Evolutionary conservation across 2,329 filamentous ascomycete genomes (phyloP).

Genomic region (Paraphaeosphaeria minitans): DNA sequence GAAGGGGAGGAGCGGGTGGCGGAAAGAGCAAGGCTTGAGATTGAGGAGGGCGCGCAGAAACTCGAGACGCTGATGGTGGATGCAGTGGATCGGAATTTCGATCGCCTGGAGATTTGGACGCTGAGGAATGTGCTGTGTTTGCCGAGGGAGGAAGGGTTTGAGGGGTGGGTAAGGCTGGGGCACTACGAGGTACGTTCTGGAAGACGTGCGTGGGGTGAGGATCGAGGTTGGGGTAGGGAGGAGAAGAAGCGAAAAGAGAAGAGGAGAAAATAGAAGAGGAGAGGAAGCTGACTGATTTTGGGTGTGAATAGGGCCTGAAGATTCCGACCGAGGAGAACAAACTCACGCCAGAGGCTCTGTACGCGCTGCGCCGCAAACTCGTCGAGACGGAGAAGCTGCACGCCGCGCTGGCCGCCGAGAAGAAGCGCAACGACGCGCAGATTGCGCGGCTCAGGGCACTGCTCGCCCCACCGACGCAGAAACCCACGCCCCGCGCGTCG

Average conservation of each 20-base stretch:
- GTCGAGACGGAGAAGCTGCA: conserved; percentile 81
- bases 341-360: conserved; percentile 71
- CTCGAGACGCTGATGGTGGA: conserved; percentile 57
- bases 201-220: no score
- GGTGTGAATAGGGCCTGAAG: conserved; percentile 28
- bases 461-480: conserved; percentile 41
- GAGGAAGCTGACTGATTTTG: conserved; percentile 6
- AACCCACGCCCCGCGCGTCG: conserved; percentile 27
- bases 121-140: conserved; percentile 72
- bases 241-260: no score
- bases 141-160: conserved; percentile 57
- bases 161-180: conserved; percentile 76
- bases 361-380: conserved; percentile 72
- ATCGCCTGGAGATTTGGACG: conserved; percentile 73
- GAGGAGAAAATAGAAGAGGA: no score
- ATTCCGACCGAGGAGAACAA: conserved; percentile 35
- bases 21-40: conserved; percentile 65
- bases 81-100: conserved; percentile 57
- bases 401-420: conserved; percentile 70
- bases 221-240: not conserved
- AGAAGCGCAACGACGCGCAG: conserved; percentile 72
- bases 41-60: conserved; percentile 74
- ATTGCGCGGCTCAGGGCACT: conserved; percentile 68
- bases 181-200: conserved; percentile 74
- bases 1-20: conserved; percentile 53